Conservation (phyloP, 176 grass and related monocot species). For the Juncus effusus region DNA sequence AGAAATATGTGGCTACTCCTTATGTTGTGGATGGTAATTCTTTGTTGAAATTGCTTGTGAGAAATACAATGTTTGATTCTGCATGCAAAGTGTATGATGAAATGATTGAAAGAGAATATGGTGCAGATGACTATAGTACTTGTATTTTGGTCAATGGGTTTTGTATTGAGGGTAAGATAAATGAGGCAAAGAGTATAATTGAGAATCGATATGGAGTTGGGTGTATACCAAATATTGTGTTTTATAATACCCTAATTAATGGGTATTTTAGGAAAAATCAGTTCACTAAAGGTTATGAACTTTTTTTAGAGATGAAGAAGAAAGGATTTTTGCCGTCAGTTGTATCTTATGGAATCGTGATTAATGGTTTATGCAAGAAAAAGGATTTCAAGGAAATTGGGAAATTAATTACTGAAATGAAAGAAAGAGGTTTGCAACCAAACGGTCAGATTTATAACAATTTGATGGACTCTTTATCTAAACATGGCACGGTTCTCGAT, state of each 20-base stretch:
- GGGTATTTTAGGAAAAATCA: slow-evolving; percentile 50
- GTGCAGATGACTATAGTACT: slow-evolving; percentile 59
- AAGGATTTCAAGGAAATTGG: slow-evolving; percentile 41
- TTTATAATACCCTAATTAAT: slow-evolving; percentile 66
- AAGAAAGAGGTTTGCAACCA: slow-evolving; percentile 35
- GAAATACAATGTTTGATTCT: slow-evolving; percentile 24
- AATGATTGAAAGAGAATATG: slow-evolving; percentile 47
- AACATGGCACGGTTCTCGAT: slow-evolving; percentile 34
- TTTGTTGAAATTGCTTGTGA: slow-evolving; percentile 50
- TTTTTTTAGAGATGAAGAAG: slow-evolving; percentile 54
- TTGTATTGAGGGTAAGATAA: slow-evolving; percentile 59
- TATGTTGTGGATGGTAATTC: slow-evolving; percentile 39
- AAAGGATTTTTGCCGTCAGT: slow-evolving; percentile 61
- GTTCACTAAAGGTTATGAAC: slow-evolving; percentile 39
- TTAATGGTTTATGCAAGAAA: slow-evolving; percentile 55
- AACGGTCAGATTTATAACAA: slow-evolving; percentile 72
- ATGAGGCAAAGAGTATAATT: slow-evolving; percentile 59
- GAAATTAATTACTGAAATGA: slow-evolving; percentile 56
- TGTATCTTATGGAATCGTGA: slow-evolving; percentile 54
- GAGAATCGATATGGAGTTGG: slow-evolving; percentile 65
- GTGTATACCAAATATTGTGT: slow-evolving; percentile 48
- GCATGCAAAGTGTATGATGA: slow-evolving; percentile 53
- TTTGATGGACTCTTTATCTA: slow-evolving; percentile 44
- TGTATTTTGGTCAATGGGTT: slow-evolving; percentile 57
- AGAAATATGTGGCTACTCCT: slow-evolving; percentile 22